Evolutionary conservation across 2,329 filamentous ascomycete genomes (phyloP).

Genomic region (Sporothrix inflata): DNA sequence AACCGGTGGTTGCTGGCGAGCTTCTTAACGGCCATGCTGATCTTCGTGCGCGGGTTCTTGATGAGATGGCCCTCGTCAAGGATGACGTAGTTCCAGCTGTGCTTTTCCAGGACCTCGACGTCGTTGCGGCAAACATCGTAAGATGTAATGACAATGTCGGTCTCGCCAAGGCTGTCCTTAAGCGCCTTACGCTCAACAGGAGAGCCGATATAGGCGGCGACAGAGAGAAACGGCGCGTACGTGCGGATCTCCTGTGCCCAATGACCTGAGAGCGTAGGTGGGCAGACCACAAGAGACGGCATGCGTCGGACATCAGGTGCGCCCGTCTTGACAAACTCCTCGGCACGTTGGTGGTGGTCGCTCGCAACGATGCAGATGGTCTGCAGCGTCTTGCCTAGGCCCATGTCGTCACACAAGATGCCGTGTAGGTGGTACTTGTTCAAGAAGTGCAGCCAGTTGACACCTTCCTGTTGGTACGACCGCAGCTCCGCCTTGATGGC

Average conservation of each 20-base stretch:
- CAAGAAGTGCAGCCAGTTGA: slow-evolving; percentile 98
- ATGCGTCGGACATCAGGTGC: slow-evolving; percentile 77
- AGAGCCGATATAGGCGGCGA: slow-evolving; percentile 88
- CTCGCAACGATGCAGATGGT: slow-evolving; percentile 98
- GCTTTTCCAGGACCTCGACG: slow-evolving; percentile 76
- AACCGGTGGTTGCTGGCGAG: slow-evolving; percentile 90
- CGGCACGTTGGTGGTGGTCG: slow-evolving; percentile 90
- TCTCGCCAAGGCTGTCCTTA: slow-evolving; percentile 69
- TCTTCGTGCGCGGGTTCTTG: slow-evolving; percentile 98
- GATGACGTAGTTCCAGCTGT: slow-evolving; percentile 95
- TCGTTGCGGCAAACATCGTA: slow-evolving; percentile 99
- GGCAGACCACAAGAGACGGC: slow-evolving; percentile 93
- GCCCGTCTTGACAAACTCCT: slow-evolving; percentile 83
- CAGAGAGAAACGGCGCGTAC: slow-evolving; percentile 91
- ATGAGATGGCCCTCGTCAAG: slow-evolving; percentile 97
- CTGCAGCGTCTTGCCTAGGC: slow-evolving; percentile 94
- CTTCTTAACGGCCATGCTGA: slow-evolving; percentile 88
- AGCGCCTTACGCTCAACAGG: slow-evolving; percentile 77
- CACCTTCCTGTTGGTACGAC: slow-evolving; percentile 97
- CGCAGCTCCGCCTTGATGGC: slow-evolving; percentile 95
- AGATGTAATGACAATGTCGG: slow-evolving; percentile 94
- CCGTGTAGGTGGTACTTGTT: slow-evolving; percentile 98
- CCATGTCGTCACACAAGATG: slow-evolving; percentile 99
- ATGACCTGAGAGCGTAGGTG: slow-evolving; percentile 92
- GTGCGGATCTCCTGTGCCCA: slow-evolving; percentile 98